Evolutionary conservation across 192 early-diverging fungal species (phyloP), one percentile per base, ranked within the genome.

Genomic region (Backusella westeae): DNA sequence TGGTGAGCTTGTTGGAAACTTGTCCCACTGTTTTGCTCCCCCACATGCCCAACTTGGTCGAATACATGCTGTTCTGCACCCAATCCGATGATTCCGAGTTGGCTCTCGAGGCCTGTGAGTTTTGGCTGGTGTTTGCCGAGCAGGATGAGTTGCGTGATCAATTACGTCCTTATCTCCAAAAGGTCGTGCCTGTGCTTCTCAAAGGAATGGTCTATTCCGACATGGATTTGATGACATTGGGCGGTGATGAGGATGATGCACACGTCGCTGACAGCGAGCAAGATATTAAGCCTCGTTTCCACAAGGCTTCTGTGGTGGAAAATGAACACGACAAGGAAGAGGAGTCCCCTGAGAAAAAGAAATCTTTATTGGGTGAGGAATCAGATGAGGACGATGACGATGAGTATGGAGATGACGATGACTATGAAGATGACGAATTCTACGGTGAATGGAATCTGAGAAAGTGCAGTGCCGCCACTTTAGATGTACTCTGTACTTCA

Each of bases 61-160:
- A 94, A 80, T 99, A 97, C 82, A 99, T 99, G 94, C 88, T 99
- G 10, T 93, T 91, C 82, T 95, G 92, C 59, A 99, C 94, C n/a
- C 91, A 94, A 87, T 90, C 93, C 75, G 86, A 89, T 21, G 94
- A 98, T 73, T 88, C 93, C 23, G 86, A 90, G 36, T 90, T 99
- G 66, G 97, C 97, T n/a, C 86, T 98, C 74, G 98, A 99, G 83
- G 97, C 97, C 10, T 96, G 96, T 82, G 98, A 99, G 85, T 99
- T 99, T 84, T 99, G 97, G 97, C 82, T 98, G 39, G 92, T 93
- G 46, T 96, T 98, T 88, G 95, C 95, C 69, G 98, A 99, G 83
- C 96, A 97, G 76, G 92, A 95, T 56, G 89, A 89, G 34, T 77
- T 97, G 74, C 85, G 88, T 67, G 93, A 90, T 69, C 87, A 89